phyloP scores from a whole-genome alignment of 2,329 filamentous ascomycete species.

The Phaeosphaeriaceae sp. region DNA sequence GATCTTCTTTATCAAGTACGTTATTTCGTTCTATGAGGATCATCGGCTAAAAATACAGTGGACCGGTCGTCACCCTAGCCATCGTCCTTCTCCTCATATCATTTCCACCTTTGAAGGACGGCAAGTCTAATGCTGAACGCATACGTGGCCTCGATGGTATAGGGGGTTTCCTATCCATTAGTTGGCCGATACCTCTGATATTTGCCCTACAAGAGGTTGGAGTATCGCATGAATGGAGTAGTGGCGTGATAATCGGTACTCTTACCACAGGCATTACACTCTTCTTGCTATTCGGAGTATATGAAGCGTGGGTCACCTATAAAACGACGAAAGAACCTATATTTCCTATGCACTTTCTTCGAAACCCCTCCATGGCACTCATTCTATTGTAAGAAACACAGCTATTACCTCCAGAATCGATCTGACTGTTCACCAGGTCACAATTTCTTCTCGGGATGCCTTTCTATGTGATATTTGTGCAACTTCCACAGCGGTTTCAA shows the following conservation, averaged over 20 bases:
- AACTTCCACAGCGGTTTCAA: conserved; percentile 44
- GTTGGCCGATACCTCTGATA: conserved; percentile 40
- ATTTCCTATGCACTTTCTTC: conserved; percentile 37
- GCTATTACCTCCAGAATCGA: not conserved
- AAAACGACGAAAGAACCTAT: conserved; percentile 32
- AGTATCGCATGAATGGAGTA: conserved; percentile 30
- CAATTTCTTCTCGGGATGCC: conserved; percentile 39
- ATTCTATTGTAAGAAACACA: conserved; percentile 25
- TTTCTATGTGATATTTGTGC: conserved; percentile 36
- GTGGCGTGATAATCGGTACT: conserved; percentile 38
- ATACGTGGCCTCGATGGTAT: conserved; percentile 35
- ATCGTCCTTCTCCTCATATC: conserved; percentile 32
- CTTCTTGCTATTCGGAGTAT: conserved; percentile 33
- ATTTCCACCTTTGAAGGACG: conserved; percentile 32
- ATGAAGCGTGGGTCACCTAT: conserved; percentile 37
- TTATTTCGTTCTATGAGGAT: not conserved
- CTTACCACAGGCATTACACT: conserved; percentile 31
- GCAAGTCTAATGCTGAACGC: conserved; percentile 35
- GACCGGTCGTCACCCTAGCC: conserved; percentile 31
- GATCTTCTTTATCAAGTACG: conserved; percentile 58
- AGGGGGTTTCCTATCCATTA: conserved; percentile 37
- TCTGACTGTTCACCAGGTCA: conserved; percentile 14
- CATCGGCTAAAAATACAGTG: conserved; percentile 17
- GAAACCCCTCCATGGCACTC: conserved; percentile 28
- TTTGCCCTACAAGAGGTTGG: conserved; percentile 43